phyloP scores from a whole-genome alignment of 805 yeast genomes.

The Dipodascus albidus region DNA sequence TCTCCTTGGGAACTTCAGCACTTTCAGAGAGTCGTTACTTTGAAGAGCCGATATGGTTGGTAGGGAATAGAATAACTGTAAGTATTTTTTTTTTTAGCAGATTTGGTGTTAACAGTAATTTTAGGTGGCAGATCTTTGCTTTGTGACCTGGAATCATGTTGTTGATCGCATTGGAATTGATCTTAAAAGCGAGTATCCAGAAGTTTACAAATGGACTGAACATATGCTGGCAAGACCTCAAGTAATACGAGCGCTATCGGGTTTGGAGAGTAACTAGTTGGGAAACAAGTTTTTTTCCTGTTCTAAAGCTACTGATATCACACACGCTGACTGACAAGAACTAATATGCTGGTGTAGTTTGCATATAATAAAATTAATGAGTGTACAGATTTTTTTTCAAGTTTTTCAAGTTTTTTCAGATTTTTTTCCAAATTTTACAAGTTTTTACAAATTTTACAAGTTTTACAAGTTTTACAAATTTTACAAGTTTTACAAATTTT shows the following conservation, averaged over 20 bases:
- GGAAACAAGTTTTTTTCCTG: neutral
- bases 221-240: constrained; percentile 94
- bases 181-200: constrained; percentile 80
- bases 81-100: too few relatives aligned
- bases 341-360: neutral
- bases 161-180: constrained; percentile 88
- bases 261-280: constrained; percentile 28
- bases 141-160: constrained; percentile 96
- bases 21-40: constrained; percentile 74
- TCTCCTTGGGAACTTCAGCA: constrained; percentile 81
- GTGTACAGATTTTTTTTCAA: neutral
- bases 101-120: too few relatives aligned
- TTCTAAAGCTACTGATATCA: neutral
- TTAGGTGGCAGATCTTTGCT: constrained; percentile 69
- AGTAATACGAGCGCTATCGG: constrained; percentile 75
- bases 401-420: too few relatives aligned
- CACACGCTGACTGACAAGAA: neutral
- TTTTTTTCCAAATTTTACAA: too few relatives aligned
- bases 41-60: constrained; percentile 92
- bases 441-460: too few relatives aligned
- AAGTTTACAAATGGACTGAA: constrained; percentile 92
- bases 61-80: constrained; percentile 61
- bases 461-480: too few relatives aligned
- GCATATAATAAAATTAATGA: neutral
- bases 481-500: too few relatives aligned